phyloP scores from a whole-genome alignment of 2,329 filamentous ascomycete species.

The Parafenestella ontariensis region DNA sequence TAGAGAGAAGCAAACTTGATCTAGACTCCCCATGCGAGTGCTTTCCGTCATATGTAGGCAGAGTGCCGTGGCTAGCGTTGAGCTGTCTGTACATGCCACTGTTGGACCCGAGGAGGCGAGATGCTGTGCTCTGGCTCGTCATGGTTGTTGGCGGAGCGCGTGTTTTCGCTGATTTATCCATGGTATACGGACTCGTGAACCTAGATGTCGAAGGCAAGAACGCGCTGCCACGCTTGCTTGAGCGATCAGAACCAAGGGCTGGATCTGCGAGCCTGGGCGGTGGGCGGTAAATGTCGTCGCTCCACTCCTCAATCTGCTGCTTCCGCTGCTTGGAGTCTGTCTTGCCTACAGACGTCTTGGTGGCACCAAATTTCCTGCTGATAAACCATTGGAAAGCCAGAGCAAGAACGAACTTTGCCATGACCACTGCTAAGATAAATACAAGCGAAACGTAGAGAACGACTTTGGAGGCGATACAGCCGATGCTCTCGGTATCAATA shows the following conservation, averaged over 20 bases:
- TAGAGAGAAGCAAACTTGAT: constrained; percentile 53
- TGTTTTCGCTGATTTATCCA: constrained; percentile 65
- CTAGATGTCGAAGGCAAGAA: constrained; percentile 94
- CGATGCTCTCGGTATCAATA: constrained; percentile 93
- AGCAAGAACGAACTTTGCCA: constrained; percentile 85
- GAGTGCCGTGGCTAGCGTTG: constrained; percentile 64
- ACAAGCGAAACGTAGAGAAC: constrained; percentile 92
- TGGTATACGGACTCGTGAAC: constrained; percentile 88
- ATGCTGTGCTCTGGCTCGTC: constrained; percentile 83
- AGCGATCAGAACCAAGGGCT: constrained; percentile 69
- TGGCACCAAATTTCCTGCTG: constrained; percentile 81
- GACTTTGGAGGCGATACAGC: constrained; percentile 96
- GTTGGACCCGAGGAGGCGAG: constrained; percentile 73
- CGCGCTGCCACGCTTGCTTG: constrained; percentile 78
- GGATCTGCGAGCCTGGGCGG: constrained; percentile 82
- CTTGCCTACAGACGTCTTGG: constrained; percentile 79
- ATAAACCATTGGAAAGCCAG: constrained; percentile 97
- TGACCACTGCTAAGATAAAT: constrained; percentile 89
- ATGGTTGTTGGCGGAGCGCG: constrained; percentile 82
- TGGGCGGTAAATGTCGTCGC: constrained; percentile 94
- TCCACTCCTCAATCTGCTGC: constrained; percentile 97
- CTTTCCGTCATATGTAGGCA: constrained; percentile 55
- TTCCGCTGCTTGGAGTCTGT: constrained; percentile 83
- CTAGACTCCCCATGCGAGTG: constrained; percentile 44
- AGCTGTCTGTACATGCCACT: constrained; percentile 70